Conservation (phyloP, 1,139 yeast species). For the Candida sojae region DNA sequence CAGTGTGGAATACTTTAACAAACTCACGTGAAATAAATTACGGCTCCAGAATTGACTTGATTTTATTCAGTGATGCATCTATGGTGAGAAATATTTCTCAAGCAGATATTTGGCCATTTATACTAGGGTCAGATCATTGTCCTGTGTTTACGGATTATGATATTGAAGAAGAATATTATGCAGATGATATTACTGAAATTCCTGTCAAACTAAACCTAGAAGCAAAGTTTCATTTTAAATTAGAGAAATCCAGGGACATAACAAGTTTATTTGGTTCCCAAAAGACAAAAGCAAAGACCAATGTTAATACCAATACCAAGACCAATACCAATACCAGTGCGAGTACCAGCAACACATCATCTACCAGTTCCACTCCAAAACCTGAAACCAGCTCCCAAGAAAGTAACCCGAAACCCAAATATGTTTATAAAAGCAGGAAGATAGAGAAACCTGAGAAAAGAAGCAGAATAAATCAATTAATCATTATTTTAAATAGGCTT, state of each 20-base stretch:
- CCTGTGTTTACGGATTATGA: conserved; percentile 78
- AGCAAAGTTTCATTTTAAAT: conserved; percentile 53
- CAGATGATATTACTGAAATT: conserved; percentile 8
- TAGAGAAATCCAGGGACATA: conserved; percentile 52
- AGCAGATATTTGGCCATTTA: conserved; percentile 68
- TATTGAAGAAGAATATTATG: conserved; percentile 13
- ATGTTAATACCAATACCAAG: neutral
- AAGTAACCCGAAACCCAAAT: neutral
- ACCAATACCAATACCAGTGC: neutral
- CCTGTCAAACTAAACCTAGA: conserved; percentile 47
- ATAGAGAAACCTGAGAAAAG: neutral
- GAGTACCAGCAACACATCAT: too few relatives aligned
- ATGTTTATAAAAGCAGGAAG: conserved; percentile 4
- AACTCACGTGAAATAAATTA: conserved; percentile 80
- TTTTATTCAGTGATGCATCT: conserved; percentile 24
- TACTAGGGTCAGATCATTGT: conserved; percentile 93
- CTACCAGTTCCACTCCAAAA: neutral
- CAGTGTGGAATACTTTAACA: conserved; percentile 88
- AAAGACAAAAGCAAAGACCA: conserved; percentile 10
- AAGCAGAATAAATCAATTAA: neutral
- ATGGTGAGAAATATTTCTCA: conserved; percentile 24
- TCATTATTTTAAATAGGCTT: neutral
- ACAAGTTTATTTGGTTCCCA: conserved; percentile 44
- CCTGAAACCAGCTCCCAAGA: neutral
- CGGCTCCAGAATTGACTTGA: conserved; percentile 87